Conservation (phyloP, 305 asterid species). For the Solanum hybrid region DNA sequence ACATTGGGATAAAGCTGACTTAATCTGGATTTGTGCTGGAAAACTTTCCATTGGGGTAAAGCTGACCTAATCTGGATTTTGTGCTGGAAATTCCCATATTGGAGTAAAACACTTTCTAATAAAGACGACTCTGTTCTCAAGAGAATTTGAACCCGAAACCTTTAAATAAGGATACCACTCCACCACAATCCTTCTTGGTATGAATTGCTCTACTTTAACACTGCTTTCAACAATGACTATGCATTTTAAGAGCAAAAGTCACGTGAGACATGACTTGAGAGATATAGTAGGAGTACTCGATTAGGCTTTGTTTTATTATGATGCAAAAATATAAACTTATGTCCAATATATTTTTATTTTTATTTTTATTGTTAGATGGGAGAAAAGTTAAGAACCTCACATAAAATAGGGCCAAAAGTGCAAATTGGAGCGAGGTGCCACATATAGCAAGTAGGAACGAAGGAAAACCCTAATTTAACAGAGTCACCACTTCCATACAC, state of each 20-base stretch:
- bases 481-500: background rate
- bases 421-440: background rate
- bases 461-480: background rate
- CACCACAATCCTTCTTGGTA: rapidly evolving
- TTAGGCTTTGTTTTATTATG: background rate
- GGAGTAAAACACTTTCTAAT: too few relatives aligned
- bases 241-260: background rate
- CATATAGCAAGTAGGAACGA: background rate
- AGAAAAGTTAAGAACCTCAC: background rate
- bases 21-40: too few relatives aligned
- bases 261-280: background rate
- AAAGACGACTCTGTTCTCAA: too few relatives aligned
- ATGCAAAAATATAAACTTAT: too few relatives aligned
- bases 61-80: too few relatives aligned
- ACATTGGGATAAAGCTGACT: too few relatives aligned
- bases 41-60: too few relatives aligned
- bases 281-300: background rate
- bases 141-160: too few relatives aligned
- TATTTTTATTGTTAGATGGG: too few relatives aligned
- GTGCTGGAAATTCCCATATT: too few relatives aligned
- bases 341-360: too few relatives aligned
- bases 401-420: background rate
- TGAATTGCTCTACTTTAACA: background rate
- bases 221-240: background rate
- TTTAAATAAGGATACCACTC: background rate